Conservation (phyloP, 139 green algal species). For the Volvox reticuliferus region DNA sequence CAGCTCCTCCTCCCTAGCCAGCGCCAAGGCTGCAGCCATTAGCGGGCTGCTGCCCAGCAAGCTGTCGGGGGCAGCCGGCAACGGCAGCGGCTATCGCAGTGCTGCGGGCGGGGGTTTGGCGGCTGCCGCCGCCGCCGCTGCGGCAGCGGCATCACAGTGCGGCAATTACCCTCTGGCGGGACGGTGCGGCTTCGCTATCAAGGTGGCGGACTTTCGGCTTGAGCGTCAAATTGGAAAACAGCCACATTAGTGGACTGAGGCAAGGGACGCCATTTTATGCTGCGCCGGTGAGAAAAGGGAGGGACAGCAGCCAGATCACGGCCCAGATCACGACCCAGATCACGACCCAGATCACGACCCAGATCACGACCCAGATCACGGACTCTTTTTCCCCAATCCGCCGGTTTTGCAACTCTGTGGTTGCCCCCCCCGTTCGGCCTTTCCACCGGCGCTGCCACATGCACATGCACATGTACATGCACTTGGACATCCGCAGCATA, state of each 20-base stretch:
- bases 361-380: too few relatives aligned
- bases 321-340: too few relatives aligned
- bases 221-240: constrained; percentile 59
- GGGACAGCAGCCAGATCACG: too few relatives aligned
- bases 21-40: background rate
- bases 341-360: too few relatives aligned
- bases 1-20: background rate
- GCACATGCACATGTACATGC: too few relatives aligned
- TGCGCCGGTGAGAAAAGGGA: constrained; percentile 42
- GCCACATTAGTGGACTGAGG: constrained; percentile 53
- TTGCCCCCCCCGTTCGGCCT: too few relatives aligned
- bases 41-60: background rate
- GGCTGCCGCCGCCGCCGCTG: background rate
- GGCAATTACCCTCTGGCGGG: background rate
- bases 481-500: too few relatives aligned
- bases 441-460: too few relatives aligned
- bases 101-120: background rate
- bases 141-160: background rate
- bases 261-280: constrained; percentile 66
- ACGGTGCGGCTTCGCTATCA: constrained; percentile 37
- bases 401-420: too few relatives aligned
- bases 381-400: too few relatives aligned
- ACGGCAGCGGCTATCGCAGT: background rate
- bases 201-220: constrained; percentile 70
- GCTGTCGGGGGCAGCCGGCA: background rate